A percentile compares a stretch with the other conserved stretches of the same genome.
phyloP scores from a whole-genome alignment of 306 rosid species.

The Myrica gale region DNA sequence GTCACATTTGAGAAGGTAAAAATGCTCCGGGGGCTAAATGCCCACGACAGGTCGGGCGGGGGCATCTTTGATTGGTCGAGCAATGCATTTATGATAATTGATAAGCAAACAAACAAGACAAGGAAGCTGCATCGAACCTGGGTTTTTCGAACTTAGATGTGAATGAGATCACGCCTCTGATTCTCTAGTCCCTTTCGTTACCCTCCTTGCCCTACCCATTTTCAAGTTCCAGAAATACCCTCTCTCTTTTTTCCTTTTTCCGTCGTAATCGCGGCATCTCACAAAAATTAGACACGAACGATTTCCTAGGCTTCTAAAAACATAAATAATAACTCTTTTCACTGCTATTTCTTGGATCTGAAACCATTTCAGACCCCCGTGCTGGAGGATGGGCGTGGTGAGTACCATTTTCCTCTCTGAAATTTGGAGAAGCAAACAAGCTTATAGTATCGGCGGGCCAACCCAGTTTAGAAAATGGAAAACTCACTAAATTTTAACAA shows the following conservation, averaged over 20 bases:
- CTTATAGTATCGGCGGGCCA: too few relatives aligned
- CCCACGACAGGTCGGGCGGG: too few relatives aligned
- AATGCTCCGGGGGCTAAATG: too few relatives aligned
- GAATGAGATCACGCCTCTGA: conserved; percentile 6
- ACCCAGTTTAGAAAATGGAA: too few relatives aligned
- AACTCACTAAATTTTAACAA: too few relatives aligned
- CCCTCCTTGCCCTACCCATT: not conserved
- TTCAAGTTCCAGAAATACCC: conserved; percentile 28
- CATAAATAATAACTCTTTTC: not conserved
- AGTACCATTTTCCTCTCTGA: not conserved
- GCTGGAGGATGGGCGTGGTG: too few relatives aligned
- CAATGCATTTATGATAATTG: conserved; percentile 12
- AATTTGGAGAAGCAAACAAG: not conserved
- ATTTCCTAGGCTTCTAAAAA: not conserved
- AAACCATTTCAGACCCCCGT: not conserved
- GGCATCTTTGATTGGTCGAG: not conserved
- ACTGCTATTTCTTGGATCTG: not conserved
- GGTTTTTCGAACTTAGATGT: conserved; percentile 33
- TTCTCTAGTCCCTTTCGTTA: conserved; percentile 19
- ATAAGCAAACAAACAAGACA: conserved; percentile 46
- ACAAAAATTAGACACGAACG: not conserved
- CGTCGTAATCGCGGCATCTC: not conserved
- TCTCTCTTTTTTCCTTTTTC: not conserved
- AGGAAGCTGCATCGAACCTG: conserved; percentile 62
- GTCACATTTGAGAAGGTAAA: not conserved